A percentile compares a stretch with the other conserved stretches of the same genome.
Conservation (phyloP, 495 filamentous ascomycete species). For the Tetracladium marchalianum region DNA sequence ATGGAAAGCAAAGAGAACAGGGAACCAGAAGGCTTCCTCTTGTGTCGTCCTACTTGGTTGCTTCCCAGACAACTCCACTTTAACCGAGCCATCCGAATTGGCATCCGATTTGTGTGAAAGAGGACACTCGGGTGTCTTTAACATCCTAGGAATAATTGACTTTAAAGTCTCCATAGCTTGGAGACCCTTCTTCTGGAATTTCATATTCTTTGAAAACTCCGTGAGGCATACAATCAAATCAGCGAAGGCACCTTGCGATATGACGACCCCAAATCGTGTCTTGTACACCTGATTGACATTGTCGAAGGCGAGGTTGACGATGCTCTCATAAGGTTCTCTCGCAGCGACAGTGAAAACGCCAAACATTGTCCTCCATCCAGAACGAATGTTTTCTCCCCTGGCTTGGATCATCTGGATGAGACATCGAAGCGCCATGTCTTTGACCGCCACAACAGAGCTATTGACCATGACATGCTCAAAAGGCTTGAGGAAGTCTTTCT, state of each 20-base stretch:
- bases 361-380: slow-evolving; percentile 99
- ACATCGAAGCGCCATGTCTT: slow-evolving; percentile 96
- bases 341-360: slow-evolving; percentile 96
- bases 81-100: slow-evolving; percentile 23
- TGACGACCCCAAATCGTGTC: slow-evolving; percentile 90
- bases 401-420: slow-evolving; percentile 99
- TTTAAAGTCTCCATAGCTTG: slow-evolving; percentile 94
- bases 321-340: slow-evolving; percentile 83
- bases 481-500: slow-evolving; percentile 97
- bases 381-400: slow-evolving; percentile 88
- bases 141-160: slow-evolving; percentile 84
- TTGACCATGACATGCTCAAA: slow-evolving; percentile 97
- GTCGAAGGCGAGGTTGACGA: slow-evolving; percentile 93
- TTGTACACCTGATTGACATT: slow-evolving; percentile 98
- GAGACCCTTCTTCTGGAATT: slow-evolving; percentile 94
- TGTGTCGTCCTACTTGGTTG: slow-evolving; percentile 49
- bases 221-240: slow-evolving; percentile 94
- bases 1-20: slow-evolving; percentile 94
- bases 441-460: slow-evolving; percentile 78
- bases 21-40: slow-evolving; percentile 98
- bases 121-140: slow-evolving; percentile 91
- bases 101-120: slow-evolving; percentile 49
- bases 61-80: slow-evolving; percentile 8
- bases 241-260: slow-evolving; percentile 92
- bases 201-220: slow-evolving; percentile 96